Evolutionary conservation across 345 rosid genomes (phyloP), one percentile per base, ranked within the genome.

Genomic region (Gossypium mustelinum): DNA sequence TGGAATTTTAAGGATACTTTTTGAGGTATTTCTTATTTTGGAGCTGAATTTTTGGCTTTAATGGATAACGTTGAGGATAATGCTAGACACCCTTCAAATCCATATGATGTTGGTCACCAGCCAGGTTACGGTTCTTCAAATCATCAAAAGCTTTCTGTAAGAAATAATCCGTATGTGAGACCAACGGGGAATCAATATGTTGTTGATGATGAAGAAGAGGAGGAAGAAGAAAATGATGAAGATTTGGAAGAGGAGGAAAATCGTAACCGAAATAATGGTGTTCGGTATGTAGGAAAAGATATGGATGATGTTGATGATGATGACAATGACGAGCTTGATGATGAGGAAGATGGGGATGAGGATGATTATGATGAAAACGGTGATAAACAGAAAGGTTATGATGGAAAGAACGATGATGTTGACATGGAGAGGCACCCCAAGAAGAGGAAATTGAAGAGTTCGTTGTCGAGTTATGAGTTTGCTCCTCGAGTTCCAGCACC

Each of bases 31-130:
- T 64, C 25, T 70, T 51, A 2, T 76, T 62, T 55, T 75, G 66
- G 65, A 64, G 59, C 47, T 69, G 77, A 67, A 51, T 47, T 75
- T 69, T 62, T 56, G 68, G 20, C 81, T 64, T 34, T 66, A 86
- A 95, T 95, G 99, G 98, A 85, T 77, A 90, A 90, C 54, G 82
- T 80, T 24, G 94, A 89, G 79, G 95, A 89, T 67, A 90, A 92
- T 80, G 88, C 85, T 1, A 85, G 93, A 79, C 90, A 87, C 78
- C 87, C 90, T 1, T 83, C 83, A 64, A 89, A 92, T 62, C 71
- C 82, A 1, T 88, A 86, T 78, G 86, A 79, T 52, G 72, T 74
- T 16, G 79, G 68, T 82, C 84, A 80, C 73, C 83, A 78, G 61
- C 86, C 75, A 63, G 80, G 78, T 58, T 85, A 80, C 72, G 81